Evolutionary conservation across 108 stramenopile genomes (phyloP).

Genomic region (Discostella stelligeroides): DNA sequence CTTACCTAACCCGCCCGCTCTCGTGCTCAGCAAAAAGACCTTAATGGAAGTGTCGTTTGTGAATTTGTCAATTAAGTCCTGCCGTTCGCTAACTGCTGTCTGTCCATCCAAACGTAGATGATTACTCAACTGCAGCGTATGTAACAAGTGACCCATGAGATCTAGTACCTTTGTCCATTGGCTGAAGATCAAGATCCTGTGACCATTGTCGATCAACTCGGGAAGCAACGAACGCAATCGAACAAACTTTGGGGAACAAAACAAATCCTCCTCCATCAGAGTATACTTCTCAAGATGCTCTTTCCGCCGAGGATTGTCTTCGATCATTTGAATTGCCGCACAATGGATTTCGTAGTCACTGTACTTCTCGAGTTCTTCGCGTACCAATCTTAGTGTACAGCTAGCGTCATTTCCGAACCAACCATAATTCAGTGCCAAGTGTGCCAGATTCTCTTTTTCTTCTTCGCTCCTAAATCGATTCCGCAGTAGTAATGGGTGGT

Average conservation of each 20-base stretch:
- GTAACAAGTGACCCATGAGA: constrained; percentile 77
- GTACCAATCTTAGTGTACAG: constrained; percentile 66
- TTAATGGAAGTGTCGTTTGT: constrained; percentile 62
- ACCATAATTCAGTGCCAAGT: constrained; percentile 53
- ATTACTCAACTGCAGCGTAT: constrained; percentile 55
- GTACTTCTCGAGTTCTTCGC: constrained; percentile 78
- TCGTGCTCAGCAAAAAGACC: constrained; percentile 85
- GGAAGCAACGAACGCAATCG: constrained; percentile 64
- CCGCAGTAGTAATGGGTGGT: constrained; percentile 93
- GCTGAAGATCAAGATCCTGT: constrained; percentile 84
- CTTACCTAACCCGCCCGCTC: constrained; percentile 76
- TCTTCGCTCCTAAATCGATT: constrained; percentile 59
- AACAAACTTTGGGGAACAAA: constrained; percentile 77
- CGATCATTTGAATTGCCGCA: constrained; percentile 71
- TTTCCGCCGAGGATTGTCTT: constrained; percentile 59
- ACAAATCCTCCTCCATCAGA: constrained; percentile 62
- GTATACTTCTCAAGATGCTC: constrained; percentile 57
- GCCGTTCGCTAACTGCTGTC: constrained; percentile 71
- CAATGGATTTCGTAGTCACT: constrained; percentile 89
- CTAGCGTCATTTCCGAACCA: constrained; percentile 85
- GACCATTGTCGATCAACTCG: constrained; percentile 56
- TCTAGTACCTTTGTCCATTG: constrained; percentile 90
- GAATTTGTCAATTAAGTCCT: constrained; percentile 78
- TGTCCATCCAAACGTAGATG: constrained; percentile 82
- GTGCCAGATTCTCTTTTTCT: constrained; percentile 61